phyloP scores from a whole-genome alignment of 2,329 filamentous ascomycete genomes.

The Lecanoromycetidae sp. region DNA sequence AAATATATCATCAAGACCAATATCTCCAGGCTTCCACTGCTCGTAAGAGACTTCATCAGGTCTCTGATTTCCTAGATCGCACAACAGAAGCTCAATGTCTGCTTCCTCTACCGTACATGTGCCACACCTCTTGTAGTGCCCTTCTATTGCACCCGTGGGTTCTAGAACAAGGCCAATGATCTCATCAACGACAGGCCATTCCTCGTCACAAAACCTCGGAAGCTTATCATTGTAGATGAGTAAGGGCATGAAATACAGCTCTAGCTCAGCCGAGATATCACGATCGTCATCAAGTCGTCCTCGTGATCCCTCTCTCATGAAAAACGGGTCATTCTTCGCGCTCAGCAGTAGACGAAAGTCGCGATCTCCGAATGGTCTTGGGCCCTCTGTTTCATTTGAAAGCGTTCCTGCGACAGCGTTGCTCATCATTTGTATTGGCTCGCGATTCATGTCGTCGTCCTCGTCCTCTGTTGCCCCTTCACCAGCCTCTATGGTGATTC shows the following conservation, averaged over 20 bases:
- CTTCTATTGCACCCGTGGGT: background rate
- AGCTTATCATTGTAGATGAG: background rate
- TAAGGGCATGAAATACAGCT: constrained; percentile 4
- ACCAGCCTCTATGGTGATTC: background rate
- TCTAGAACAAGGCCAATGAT: constrained; percentile 3
- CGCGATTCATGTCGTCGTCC: background rate
- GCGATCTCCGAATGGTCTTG: background rate
- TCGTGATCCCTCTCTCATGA: background rate
- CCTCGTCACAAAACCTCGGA: background rate
- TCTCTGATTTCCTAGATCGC: constrained; percentile 2
- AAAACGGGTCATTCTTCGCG: background rate
- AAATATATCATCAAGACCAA: constrained; percentile 1
- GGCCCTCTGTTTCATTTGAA: background rate
- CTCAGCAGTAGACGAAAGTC: background rate
- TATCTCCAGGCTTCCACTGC: background rate
- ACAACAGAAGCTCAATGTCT: background rate
- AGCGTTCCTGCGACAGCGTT: background rate
- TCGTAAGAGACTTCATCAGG: background rate
- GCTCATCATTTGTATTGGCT: background rate
- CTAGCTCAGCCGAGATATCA: background rate
- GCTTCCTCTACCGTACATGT: background rate
- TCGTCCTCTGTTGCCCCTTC: background rate
- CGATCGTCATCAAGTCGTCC: constrained; percentile 8
- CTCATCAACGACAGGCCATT: background rate
- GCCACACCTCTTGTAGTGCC: constrained; percentile 5